Percentiles rank a stretch among this genome's conserved stretches.
Conservation (phyloP, 129 eudicot genomes). For the Tagetes patula region DNA sequence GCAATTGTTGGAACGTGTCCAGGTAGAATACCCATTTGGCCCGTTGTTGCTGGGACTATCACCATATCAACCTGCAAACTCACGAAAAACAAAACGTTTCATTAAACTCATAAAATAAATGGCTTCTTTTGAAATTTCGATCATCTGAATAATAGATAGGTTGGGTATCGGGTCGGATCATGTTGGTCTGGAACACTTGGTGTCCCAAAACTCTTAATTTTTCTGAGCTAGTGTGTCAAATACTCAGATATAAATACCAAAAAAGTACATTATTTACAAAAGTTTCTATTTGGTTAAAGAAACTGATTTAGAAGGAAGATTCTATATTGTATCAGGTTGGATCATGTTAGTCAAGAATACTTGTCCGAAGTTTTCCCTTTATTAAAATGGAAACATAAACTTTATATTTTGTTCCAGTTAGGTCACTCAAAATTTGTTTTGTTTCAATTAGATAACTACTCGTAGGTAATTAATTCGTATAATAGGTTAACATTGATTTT, state of each 20-base stretch:
- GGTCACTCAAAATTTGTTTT: too few relatives aligned
- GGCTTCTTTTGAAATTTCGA: background rate
- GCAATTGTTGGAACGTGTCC: constrained; percentile 81
- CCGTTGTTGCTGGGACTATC: constrained; percentile 71
- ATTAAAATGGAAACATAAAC: background rate
- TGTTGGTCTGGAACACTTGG: background rate
- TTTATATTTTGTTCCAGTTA: too few relatives aligned
- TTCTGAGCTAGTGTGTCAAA: background rate
- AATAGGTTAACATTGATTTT: too few relatives aligned
- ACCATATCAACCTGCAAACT: constrained; percentile 77
- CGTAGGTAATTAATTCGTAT: too few relatives aligned
- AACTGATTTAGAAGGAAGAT: background rate
- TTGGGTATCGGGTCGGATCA: background rate
- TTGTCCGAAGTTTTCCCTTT: background rate
- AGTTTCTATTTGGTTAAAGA: background rate
- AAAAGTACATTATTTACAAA: background rate
- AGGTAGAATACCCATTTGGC: constrained; percentile 86
- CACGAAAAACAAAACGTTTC: background rate
- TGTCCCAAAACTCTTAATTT: background rate
- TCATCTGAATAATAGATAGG: background rate
- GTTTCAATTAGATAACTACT: too few relatives aligned
- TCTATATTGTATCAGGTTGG: background rate
- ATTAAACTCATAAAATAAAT: background rate
- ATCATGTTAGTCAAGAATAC: background rate
- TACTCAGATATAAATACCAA: background rate